These are phyloP conservation scores for Brasenia schreberi DNA, from an alignment of 164 flowering plant species.

Conservation along the genomic window DNA sequence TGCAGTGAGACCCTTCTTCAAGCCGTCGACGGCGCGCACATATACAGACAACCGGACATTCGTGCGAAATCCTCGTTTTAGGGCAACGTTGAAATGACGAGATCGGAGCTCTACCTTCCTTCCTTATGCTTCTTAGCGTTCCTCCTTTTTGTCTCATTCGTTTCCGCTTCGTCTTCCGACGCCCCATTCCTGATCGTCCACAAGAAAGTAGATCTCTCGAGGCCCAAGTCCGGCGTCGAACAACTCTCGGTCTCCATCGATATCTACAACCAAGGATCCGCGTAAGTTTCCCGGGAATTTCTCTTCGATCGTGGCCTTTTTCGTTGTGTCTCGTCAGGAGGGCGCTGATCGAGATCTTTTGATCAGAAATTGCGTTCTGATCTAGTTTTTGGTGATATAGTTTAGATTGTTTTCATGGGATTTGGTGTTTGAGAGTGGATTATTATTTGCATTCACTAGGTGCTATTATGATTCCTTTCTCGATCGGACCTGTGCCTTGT, in stretches of 20 bases:
- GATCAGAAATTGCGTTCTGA: not conserved
- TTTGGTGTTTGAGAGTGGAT: too few relatives aligned
- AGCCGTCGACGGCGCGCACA: too few relatives aligned
- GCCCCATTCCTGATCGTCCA: constrained; percentile 77
- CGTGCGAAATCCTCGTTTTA: not conserved
- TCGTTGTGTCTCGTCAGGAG: not conserved
- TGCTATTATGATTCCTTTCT: too few relatives aligned
- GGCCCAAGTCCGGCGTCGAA: constrained; percentile 74
- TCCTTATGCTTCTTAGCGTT: constrained; percentile 12
- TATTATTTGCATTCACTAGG: too few relatives aligned
- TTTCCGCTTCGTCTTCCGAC: constrained; percentile 24
- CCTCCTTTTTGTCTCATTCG: constrained; percentile 18
- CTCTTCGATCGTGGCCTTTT: not conserved
- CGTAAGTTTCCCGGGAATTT: constrained; percentile 22
- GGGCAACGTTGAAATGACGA: not conserved
- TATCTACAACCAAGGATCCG: constrained; percentile 77
- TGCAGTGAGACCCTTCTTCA: too few relatives aligned
- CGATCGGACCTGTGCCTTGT: too few relatives aligned
- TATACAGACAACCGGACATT: too few relatives aligned
- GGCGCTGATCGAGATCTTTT: not conserved
- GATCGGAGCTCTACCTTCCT: not conserved
- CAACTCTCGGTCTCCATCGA: constrained; percentile 77
- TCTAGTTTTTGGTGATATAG: not conserved
- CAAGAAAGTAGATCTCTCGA: constrained; percentile 71
- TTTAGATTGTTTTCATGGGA: too few relatives aligned